Percentiles rank a stretch among this genome's conserved stretches.
These are phyloP conservation scores for Stramenopiles sp. DNA, from an alignment of 352 stramenopile genomes.

Conservation along the genomic window DNA sequence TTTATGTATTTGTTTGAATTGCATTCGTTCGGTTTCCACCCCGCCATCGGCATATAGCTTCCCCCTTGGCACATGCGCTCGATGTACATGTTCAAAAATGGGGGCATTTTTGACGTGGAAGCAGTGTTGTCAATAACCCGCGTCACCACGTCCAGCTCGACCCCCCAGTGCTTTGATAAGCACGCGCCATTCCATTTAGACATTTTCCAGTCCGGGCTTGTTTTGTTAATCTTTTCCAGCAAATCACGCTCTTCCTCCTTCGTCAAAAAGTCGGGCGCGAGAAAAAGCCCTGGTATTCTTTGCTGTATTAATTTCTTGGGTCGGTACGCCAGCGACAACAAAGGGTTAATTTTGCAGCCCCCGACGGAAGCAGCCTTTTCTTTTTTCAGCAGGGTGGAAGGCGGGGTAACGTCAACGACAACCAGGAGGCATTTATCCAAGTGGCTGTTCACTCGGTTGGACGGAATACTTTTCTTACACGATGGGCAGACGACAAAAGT, in stretches of 20 bases:
- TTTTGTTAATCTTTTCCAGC: background rate
- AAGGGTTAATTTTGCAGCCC: too few species aligned
- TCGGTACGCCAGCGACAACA: too few species aligned
- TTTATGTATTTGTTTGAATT: background rate
- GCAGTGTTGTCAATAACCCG: background rate
- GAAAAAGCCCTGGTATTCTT: background rate
- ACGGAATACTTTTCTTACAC: too few species aligned
- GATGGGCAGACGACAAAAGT: too few species aligned
- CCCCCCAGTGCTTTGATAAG: background rate
- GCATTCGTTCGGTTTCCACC: background rate
- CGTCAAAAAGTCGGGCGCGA: background rate
- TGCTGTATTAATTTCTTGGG: too few species aligned
- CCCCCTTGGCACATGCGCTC: background rate
- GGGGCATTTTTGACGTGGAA: background rate
- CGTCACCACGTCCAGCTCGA: background rate
- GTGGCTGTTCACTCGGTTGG: too few species aligned
- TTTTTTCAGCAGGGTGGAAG: too few species aligned
- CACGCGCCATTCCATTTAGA: background rate
- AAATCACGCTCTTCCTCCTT: background rate
- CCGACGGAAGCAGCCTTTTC: too few species aligned
- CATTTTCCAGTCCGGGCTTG: background rate
- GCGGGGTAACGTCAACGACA: too few species aligned
- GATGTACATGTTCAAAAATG: background rate
- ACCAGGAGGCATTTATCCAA: too few species aligned
- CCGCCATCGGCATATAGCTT: background rate